Evolutionary conservation across 352 stramenopile species (phyloP).

Genomic region (Pythium periplocum): DNA sequence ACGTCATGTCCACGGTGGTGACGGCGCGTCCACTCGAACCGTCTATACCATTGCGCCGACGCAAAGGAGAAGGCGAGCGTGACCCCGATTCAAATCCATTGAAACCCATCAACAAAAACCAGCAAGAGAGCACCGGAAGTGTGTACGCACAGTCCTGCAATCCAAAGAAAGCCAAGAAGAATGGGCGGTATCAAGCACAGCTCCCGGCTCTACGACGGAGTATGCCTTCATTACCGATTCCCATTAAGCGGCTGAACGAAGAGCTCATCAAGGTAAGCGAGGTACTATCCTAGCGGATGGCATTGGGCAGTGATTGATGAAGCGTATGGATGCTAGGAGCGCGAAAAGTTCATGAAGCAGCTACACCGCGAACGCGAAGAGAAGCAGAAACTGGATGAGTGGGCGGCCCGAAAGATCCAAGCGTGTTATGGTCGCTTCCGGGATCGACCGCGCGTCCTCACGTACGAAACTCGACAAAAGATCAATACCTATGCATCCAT

Average conservation of each 20-base stretch:
- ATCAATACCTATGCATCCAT: slow-evolving; percentile 33
- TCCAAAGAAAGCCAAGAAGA: slow-evolving; percentile 27
- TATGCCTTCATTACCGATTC: slow-evolving; percentile 46
- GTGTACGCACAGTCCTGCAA: slow-evolving; percentile 27
- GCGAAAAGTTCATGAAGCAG: slow-evolving; percentile 58
- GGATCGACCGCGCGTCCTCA: slow-evolving; percentile 28
- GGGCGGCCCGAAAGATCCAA: slow-evolving; percentile 65
- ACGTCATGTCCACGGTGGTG: slow-evolving; percentile 58
- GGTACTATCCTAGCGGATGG: too few relatives aligned
- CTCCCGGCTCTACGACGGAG: slow-evolving; percentile 44
- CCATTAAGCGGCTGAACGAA: slow-evolving; percentile 37
- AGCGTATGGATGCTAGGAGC: slow-evolving; percentile 19
- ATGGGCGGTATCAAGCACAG: slow-evolving; percentile 37
- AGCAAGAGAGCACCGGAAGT: slow-evolving; percentile 20
- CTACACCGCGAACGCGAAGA: slow-evolving; percentile 41
- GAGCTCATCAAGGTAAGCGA: slow-evolving; percentile 13
- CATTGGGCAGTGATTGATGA: too few relatives aligned
- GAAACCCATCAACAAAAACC: slow-evolving; percentile 9
- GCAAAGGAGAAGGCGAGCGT: slow-evolving; percentile 1
- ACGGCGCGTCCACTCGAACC: slow-evolving; percentile 31
- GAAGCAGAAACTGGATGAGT: slow-evolving; percentile 41
- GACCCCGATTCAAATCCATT: neutral
- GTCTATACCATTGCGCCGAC: neutral
- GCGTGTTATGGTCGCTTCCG: slow-evolving; percentile 50
- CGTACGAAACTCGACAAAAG: slow-evolving; percentile 37